Conservation (phyloP, 768 basidiomycete species). For the Russula foetens region DNA sequence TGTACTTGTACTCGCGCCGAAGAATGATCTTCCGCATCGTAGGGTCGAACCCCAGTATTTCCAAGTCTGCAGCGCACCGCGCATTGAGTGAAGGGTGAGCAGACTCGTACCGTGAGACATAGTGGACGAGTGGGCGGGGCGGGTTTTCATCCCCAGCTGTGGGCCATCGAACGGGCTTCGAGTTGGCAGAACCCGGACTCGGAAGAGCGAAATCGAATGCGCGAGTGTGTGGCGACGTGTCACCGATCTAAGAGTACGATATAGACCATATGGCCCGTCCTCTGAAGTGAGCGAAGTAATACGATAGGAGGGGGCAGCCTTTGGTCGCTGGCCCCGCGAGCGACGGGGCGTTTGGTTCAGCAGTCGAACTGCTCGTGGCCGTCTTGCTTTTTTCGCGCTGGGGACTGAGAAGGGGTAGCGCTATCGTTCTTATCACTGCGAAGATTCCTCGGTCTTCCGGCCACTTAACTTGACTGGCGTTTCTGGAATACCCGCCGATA, state of each 20-base stretch:
- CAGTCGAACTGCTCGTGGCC: conserved; percentile 2
- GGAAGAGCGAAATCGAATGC: conserved; percentile 42
- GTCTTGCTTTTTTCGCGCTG: conserved; percentile 29
- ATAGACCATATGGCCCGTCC: conserved; percentile 63
- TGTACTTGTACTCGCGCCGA: conserved; percentile 51
- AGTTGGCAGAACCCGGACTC: conserved; percentile 30
- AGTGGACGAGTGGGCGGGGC: conserved; percentile 67
- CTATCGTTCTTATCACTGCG: conserved; percentile 45
- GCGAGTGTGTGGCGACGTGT: conserved; percentile 59
- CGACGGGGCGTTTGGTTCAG: conserved; percentile 15
- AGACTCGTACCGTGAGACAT: conserved; percentile 50
- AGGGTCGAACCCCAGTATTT: conserved; percentile 61
- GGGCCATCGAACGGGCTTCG: conserved; percentile 61
- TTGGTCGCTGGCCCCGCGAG: conserved; percentile 33
- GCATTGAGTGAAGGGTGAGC: conserved; percentile 68
- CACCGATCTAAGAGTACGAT: conserved; percentile 65
- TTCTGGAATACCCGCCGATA: conserved; percentile 28
- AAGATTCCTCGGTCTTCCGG: conserved; percentile 72
- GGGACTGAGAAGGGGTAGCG: conserved; percentile 10
- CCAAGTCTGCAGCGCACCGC: conserved; percentile 67
- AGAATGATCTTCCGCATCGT: conserved; percentile 38
- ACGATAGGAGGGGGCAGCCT: conserved; percentile 46
- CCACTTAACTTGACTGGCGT: conserved; percentile 30
- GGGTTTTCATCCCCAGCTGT: conserved; percentile 36
- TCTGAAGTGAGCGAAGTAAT: conserved; percentile 47